Conservation (phyloP, 495 filamentous ascomycete genomes). For the Letharia columbiana region DNA sequence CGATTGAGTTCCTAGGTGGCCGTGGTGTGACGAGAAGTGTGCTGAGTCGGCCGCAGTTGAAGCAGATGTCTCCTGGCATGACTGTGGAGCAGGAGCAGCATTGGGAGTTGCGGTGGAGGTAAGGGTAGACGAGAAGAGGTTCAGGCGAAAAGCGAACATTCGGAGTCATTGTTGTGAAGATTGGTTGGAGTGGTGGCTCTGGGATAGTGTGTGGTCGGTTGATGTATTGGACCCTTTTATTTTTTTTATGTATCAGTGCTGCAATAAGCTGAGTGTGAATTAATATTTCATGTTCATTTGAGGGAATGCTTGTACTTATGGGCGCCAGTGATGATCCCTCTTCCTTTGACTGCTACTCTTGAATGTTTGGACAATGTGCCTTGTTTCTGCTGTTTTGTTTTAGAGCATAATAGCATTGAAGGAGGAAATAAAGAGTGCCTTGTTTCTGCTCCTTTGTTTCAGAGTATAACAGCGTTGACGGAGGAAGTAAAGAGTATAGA, state of each 20-base stretch:
- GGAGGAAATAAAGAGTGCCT: background rate
- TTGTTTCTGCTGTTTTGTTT: background rate
- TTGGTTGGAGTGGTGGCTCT: background rate
- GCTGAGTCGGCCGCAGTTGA: slow-evolving; percentile 10
- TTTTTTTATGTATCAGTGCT: too few species aligned
- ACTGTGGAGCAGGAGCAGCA: slow-evolving; percentile 4
- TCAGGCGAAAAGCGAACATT: background rate
- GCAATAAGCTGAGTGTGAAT: background rate
- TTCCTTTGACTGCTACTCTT: background rate
- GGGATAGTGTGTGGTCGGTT: background rate
- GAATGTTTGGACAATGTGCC: background rate
- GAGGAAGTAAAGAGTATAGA: background rate
- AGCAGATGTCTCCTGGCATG: slow-evolving; percentile 12
- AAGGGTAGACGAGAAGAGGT: background rate
- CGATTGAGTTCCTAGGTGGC: background rate
- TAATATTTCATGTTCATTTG: too few species aligned
- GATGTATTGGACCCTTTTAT: background rate
- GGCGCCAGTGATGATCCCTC: background rate
- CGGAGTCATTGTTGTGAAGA: background rate
- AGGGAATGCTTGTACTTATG: background rate
- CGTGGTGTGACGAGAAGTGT: background rate
- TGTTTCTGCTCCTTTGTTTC: background rate
- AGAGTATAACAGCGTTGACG: background rate
- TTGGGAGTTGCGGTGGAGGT: background rate
- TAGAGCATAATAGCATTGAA: background rate